Percentiles rank a stretch among this genome's conserved stretches.
Evolutionary conservation across 495 filamentous ascomycete genomes (phyloP).

Genomic region (Melanomma pulvis-pyrius): DNA sequence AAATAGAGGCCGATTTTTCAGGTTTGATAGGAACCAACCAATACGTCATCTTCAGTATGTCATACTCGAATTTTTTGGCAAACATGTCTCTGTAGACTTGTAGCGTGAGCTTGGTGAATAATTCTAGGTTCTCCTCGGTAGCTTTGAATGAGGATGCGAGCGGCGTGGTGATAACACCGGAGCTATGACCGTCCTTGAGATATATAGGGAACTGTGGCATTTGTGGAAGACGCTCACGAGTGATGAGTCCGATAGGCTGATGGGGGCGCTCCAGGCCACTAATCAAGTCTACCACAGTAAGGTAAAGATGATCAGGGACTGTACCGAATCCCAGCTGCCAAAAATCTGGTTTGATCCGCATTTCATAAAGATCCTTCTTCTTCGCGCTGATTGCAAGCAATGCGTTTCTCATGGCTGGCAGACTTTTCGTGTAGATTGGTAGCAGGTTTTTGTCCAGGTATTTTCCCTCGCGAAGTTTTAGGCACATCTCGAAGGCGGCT

Average conservation of each 20-base stretch:
- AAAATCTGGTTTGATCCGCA: slow-evolving; percentile 75
- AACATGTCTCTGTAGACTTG: slow-evolving; percentile 83
- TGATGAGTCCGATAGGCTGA: slow-evolving; percentile 71
- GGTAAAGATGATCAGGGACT: slow-evolving; percentile 61
- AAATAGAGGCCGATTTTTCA: neutral
- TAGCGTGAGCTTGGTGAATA: slow-evolving; percentile 70
- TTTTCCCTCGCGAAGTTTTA: slow-evolving; percentile 65
- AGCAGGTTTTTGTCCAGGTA: slow-evolving; percentile 74
- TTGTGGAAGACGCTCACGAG: slow-evolving; percentile 63
- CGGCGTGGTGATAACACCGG: slow-evolving; percentile 56
- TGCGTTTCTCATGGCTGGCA: slow-evolving; percentile 88
- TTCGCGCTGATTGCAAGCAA: slow-evolving; percentile 79
- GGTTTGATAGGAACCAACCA: slow-evolving; percentile 68
- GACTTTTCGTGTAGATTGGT: slow-evolving; percentile 70
- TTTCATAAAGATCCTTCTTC: slow-evolving; percentile 70
- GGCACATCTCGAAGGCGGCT: slow-evolving; percentile 84
- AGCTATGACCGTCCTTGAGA: slow-evolving; percentile 62
- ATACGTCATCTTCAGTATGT: slow-evolving; percentile 71
- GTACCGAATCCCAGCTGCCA: slow-evolving; percentile 64
- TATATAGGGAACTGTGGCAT: slow-evolving; percentile 73
- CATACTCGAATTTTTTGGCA: slow-evolving; percentile 75
- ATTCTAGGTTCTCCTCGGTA: slow-evolving; percentile 47
- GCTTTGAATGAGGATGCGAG: slow-evolving; percentile 50
- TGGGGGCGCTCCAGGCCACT: slow-evolving; percentile 62
- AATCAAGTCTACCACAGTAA: slow-evolving; percentile 65